Evolutionary conservation across 1,284 basidiomycete species (phyloP).

Genomic region (Ustilago curta): DNA sequence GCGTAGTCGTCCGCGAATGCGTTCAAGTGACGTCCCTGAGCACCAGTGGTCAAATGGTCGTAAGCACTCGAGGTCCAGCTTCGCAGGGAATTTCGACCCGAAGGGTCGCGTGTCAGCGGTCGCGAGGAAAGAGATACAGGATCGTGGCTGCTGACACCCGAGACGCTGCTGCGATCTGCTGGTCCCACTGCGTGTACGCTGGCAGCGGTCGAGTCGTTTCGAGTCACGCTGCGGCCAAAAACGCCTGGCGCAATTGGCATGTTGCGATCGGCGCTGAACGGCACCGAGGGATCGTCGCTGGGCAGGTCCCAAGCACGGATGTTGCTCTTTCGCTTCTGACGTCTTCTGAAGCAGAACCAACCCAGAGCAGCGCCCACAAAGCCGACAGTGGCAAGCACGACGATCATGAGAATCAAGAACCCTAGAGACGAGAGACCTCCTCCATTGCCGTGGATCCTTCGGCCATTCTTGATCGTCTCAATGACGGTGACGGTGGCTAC

Average conservation of each 20-base stretch:
- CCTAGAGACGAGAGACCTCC: conserved; percentile 18
- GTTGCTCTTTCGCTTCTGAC: conserved; percentile 33
- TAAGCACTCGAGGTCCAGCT: conserved; percentile 49
- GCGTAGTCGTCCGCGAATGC: conserved; percentile 25
- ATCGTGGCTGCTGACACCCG: conserved; percentile 34
- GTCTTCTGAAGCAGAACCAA: conserved; percentile 49
- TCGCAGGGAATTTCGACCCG: conserved; percentile 36
- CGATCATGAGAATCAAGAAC: conserved; percentile 38
- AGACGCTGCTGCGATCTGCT: conserved; percentile 23
- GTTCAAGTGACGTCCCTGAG: conserved; percentile 5
- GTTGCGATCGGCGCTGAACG: conserved; percentile 40
- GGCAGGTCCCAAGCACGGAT: conserved; percentile 49
- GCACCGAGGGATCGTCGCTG: conserved; percentile 36
- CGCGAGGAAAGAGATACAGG: conserved; percentile 26
- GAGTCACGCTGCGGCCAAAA: conserved; percentile 31
- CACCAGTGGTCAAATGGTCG: conserved; percentile 23
- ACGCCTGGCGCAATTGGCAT: conserved; percentile 46
- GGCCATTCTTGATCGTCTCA: conserved; percentile 46
- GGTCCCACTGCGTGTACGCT: conserved; percentile 9
- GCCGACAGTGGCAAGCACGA: conserved; percentile 27
- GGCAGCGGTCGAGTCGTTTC: conserved; percentile 15
- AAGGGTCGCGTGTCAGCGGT: conserved; percentile 28
- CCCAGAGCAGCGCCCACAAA: conserved; percentile 34
- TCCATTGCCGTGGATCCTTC: conserved; percentile 13
- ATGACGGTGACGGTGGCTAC: conserved; percentile 46